phyloP scores from a whole-genome alignment of 306 rosid genomes.

The Carpinus fangiana region DNA sequence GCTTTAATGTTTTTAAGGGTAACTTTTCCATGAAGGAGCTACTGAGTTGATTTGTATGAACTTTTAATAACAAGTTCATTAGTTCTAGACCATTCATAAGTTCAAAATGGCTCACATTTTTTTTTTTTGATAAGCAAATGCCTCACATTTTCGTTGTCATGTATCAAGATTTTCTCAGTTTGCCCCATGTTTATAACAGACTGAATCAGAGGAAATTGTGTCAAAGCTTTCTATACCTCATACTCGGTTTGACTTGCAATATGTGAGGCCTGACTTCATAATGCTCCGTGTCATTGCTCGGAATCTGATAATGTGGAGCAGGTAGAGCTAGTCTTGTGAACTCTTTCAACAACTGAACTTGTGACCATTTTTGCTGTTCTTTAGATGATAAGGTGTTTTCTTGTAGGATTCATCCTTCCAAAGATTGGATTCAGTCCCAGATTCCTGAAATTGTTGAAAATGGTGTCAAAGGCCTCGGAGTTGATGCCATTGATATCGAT shows the following conservation, averaged over 20 bases:
- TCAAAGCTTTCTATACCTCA: slow-evolving; percentile 83
- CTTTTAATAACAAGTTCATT: slow-evolving; percentile 25
- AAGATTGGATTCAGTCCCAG: slow-evolving; percentile 88
- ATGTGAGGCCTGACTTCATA: slow-evolving; percentile 96
- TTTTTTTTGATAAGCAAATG: neutral
- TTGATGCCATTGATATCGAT: slow-evolving; percentile 64
- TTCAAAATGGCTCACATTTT: slow-evolving; percentile 12
- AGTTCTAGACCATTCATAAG: slow-evolving; percentile 18
- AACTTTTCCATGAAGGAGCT: slow-evolving; percentile 28
- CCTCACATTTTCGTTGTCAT: slow-evolving; percentile 19
- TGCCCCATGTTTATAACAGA: slow-evolving; percentile 51
- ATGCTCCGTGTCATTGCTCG: slow-evolving; percentile 96
- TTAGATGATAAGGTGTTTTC: slow-evolving; percentile 27
- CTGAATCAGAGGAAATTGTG: slow-evolving; percentile 83
- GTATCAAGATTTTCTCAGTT: slow-evolving; percentile 28
- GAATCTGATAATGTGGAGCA: slow-evolving; percentile 96
- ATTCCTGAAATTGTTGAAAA: slow-evolving; percentile 77
- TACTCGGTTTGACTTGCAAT: slow-evolving; percentile 84
- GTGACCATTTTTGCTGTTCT: slow-evolving; percentile 27
- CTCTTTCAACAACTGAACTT: slow-evolving; percentile 25
- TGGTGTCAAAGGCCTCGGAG: slow-evolving; percentile 63
- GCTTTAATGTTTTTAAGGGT: slow-evolving; percentile 96
- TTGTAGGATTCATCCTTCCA: slow-evolving; percentile 85
- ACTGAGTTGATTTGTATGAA: slow-evolving; percentile 22
- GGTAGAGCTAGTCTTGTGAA: slow-evolving; percentile 47